Base-by-base conservation (phyloP, 768 basidiomycete genomes). In the Podaxis sp. region DNA sequence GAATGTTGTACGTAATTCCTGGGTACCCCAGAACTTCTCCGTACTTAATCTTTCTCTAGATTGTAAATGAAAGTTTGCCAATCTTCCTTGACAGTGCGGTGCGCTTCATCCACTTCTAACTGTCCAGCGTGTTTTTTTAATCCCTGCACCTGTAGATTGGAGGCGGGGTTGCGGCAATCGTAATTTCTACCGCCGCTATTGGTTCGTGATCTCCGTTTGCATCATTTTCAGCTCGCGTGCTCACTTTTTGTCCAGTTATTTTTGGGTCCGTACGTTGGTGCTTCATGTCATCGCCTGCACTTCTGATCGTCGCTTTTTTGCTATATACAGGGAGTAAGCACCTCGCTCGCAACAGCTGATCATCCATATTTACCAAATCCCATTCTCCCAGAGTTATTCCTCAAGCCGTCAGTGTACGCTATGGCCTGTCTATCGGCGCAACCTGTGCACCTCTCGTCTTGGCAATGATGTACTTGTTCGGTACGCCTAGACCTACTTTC, bases 351-450 rank as follows among this genome's bases (percentile, higher is more conserved):
- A 12, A 24, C 26, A 13, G 49, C 4, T 8, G 4, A 46, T 9
- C 17, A 46, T 46, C 44, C 48, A 9, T 26, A 53, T n/a, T 30
- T 28, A 5, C 15, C 5, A 36, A 40, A 12, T 39, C 24, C 39
- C 1, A 13, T 28, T 24, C 39, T n/a, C 22, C 9, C 53, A 84
- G 82, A 68, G 76, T 85, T 26, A 85, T 91, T 64, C 90, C 90
- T 24, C 90, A 92, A 78, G 84, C 87, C 3, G 71, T 90, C 38
- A 87, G 87, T 67, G 89, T 91, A 2, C 82, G 92, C 40, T 88
- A 93, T 72, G 94, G 94, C 54, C 84, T 95, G 15, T 74, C 84
- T 2, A 88, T 96, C 62, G 94, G 94, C 15, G 92, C 93, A 0
- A 80, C 76, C 19, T 92, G 91, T 63, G 86, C 90, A 0, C 91